These are phyloP conservation scores for Cladosporium sp. DNA, from an alignment of 2,329 filamentous ascomycete genomes.

Conservation along the genomic window DNA sequence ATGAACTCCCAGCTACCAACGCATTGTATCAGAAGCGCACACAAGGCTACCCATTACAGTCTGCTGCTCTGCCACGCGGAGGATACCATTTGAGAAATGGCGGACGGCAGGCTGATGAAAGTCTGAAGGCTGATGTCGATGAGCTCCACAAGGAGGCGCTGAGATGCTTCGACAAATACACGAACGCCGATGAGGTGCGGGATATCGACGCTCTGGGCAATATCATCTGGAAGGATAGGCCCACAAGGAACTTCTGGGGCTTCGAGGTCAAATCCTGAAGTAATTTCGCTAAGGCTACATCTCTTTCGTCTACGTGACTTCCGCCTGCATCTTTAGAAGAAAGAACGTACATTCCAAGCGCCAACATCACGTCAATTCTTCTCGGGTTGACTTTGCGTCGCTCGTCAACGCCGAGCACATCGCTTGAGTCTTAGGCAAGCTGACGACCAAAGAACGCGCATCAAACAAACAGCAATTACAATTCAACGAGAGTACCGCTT, in stretches of 20 bases:
- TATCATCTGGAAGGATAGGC: slow-evolving; percentile 28
- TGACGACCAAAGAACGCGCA: no score
- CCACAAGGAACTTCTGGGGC: slow-evolving; percentile 31
- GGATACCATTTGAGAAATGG: slow-evolving; percentile 23
- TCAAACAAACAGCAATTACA: no score
- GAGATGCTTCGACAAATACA: slow-evolving; percentile 25
- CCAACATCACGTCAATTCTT: no score
- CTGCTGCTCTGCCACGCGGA: slow-evolving; percentile 22
- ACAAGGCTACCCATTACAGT: slow-evolving; percentile 26
- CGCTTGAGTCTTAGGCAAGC: no score
- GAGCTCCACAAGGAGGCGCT: slow-evolving; percentile 23
- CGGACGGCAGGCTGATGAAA: slow-evolving; percentile 18
- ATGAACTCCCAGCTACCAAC: slow-evolving; percentile 30
- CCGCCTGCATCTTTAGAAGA: no score
- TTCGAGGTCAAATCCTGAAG: slow-evolving; percentile 14
- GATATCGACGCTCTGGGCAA: slow-evolving; percentile 32
- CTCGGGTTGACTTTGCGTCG: no score
- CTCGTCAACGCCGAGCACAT: no score
- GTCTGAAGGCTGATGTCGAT: slow-evolving; percentile 21
- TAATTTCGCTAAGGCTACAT: no score
- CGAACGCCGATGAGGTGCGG: slow-evolving; percentile 24
- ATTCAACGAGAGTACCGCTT: no score
- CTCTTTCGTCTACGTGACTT: no score
- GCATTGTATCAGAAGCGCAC: slow-evolving; percentile 23
- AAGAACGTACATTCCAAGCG: no score